Evolutionary conservation across 345 rosid species (phyloP).

Genomic region (Mercurialis annua): DNA sequence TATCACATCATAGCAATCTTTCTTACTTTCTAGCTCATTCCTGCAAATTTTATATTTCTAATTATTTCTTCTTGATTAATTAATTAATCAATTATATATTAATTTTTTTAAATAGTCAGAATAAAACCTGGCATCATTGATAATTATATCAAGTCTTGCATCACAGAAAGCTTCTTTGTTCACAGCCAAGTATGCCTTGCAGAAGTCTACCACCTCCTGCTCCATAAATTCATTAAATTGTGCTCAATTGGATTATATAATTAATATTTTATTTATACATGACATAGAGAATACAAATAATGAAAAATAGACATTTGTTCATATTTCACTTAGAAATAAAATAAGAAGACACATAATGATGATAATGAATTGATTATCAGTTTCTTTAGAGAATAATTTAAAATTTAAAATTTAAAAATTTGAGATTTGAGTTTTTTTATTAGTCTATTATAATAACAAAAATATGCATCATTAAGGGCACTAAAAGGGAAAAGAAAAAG

Average conservation of each 20-base stretch:
- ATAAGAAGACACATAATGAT: too few relatives aligned
- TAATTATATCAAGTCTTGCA: conserved; percentile 45
- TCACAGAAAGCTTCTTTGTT: conserved; percentile 53
- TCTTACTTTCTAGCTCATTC: conserved; percentile 46
- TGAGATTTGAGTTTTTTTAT: too few relatives aligned
- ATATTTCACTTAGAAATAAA: not conserved
- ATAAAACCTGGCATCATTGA: conserved; percentile 55
- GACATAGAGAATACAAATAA: not conserved
- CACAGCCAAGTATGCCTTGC: conserved; percentile 43
- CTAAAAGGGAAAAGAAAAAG: not conserved
- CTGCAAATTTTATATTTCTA: conserved; percentile 18
- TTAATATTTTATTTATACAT: not conserved
- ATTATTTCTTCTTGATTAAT: not conserved
- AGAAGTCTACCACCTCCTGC: conserved; percentile 69
- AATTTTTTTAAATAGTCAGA: too few relatives aligned
- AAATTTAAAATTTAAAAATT: too few relatives aligned
- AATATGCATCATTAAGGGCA: not conserved
- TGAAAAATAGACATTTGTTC: not conserved
- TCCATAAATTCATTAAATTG: conserved; percentile 6
- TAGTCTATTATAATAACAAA: too few relatives aligned
- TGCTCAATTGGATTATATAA: too few relatives aligned
- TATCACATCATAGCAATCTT: conserved; percentile 49
- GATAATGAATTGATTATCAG: too few relatives aligned
- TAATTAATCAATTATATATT: not conserved
- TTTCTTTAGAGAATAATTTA: not conserved